phyloP scores from a whole-genome alignment of 2,329 filamentous ascomycete species.

The Aureobasidium sp. region DNA sequence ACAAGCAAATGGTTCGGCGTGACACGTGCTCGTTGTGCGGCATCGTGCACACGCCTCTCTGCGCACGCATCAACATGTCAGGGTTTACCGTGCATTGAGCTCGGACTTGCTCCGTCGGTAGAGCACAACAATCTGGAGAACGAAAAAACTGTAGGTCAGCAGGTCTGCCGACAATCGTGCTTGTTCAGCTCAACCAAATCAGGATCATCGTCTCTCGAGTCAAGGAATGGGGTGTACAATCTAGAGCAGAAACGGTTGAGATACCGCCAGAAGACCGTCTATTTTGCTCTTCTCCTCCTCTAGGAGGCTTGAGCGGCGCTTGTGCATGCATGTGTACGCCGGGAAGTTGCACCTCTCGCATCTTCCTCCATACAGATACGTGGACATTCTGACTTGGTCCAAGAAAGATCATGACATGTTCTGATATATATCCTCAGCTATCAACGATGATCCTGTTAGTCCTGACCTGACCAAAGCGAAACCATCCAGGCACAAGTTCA shows the following conservation, averaged over 20 bases:
- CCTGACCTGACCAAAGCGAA: not conserved
- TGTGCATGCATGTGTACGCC: not conserved
- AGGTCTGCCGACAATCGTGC: not conserved
- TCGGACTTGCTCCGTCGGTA: not conserved
- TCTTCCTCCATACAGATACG: not conserved
- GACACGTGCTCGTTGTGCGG: not conserved
- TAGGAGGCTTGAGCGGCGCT: not conserved
- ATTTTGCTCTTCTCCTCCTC: not conserved
- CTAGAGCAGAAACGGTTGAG: not conserved
- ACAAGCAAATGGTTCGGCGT: not conserved
- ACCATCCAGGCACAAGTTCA: not conserved
- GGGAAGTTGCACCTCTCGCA: not conserved
- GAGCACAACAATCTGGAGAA: not conserved
- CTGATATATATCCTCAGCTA: not conserved
- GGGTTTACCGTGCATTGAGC: conserved; percentile 3
- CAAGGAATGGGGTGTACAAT: not conserved
- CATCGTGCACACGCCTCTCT: not conserved
- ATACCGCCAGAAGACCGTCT: not conserved
- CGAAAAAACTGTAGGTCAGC: not conserved
- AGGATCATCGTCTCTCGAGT: not conserved
- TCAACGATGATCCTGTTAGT: not conserved
- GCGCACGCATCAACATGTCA: not conserved
- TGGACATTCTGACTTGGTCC: not conserved
- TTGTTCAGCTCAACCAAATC: not conserved
- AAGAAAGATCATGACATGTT: not conserved